phyloP scores from a whole-genome alignment of 2,329 filamentous ascomycete genomes.

The Fusarium poae region DNA sequence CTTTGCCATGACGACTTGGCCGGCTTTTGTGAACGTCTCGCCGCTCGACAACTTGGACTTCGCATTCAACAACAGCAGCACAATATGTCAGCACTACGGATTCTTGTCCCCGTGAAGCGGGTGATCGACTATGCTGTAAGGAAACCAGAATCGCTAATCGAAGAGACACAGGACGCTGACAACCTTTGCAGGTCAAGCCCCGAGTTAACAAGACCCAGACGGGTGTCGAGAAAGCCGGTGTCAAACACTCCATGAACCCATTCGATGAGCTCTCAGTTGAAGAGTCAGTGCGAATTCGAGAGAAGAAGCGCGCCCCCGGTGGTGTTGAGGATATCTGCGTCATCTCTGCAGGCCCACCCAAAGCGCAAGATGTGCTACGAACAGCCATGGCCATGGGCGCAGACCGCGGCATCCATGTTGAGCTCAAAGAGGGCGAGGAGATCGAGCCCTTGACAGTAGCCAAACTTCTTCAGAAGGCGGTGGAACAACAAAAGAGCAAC shows the following conservation, averaged over 20 bases:
- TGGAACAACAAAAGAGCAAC: slow-evolving; percentile 87
- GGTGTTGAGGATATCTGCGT: slow-evolving; percentile 93
- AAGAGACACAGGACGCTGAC: slow-evolving; percentile 27
- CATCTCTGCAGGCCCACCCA: slow-evolving; percentile 88
- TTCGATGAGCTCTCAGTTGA: slow-evolving; percentile 99
- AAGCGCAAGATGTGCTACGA: slow-evolving; percentile 87
- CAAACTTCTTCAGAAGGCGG: slow-evolving; percentile 85
- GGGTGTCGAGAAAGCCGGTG: slow-evolving; percentile 89
- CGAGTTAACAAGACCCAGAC: slow-evolving; percentile 81
- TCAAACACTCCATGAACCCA: slow-evolving; percentile 99
- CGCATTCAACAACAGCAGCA: slow-evolving; percentile 48
- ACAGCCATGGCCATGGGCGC: slow-evolving; percentile 99
- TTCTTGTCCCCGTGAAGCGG: slow-evolving; percentile 85
- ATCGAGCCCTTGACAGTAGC: slow-evolving; percentile 93
- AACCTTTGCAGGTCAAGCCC: slow-evolving; percentile 69
- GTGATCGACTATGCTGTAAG: slow-evolving; percentile 88
- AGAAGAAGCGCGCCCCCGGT: slow-evolving; percentile 78
- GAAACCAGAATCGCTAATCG: background rate
- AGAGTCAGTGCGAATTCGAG: slow-evolving; percentile 93
- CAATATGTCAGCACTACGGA: slow-evolving; percentile 74
- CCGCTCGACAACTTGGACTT: slow-evolving; percentile 41
- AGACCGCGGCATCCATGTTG: slow-evolving; percentile 90
- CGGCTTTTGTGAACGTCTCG: slow-evolving; percentile 38
- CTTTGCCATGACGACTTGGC: slow-evolving; percentile 48
- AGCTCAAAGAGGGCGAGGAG: slow-evolving; percentile 79